phyloP scores from a whole-genome alignment of 805 yeast species.

The Wickerhamiella australiensis region DNA sequence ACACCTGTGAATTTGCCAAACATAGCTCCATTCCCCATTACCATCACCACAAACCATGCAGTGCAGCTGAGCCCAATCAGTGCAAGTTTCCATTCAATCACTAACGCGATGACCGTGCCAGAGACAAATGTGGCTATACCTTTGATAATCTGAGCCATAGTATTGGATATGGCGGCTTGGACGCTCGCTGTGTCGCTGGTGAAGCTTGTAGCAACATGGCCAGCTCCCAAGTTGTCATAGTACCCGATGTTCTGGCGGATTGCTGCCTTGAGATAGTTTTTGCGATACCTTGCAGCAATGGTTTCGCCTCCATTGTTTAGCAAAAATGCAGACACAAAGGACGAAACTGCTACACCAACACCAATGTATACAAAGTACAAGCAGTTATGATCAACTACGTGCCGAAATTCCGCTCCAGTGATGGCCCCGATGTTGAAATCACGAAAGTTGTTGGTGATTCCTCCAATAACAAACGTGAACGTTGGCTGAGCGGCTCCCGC shows the following conservation, averaged over 20 bases:
- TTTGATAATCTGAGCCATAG: constrained; percentile 26
- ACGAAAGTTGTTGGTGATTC: constrained; percentile 28
- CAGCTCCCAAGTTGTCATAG: constrained; percentile 31
- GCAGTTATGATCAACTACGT: constrained; percentile 25
- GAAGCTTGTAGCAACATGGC: constrained; percentile 31
- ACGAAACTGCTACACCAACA: constrained; percentile 23
- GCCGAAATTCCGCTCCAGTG: constrained; percentile 25
- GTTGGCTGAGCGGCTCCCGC: constrained; percentile 30
- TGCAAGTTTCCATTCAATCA: constrained; percentile 25
- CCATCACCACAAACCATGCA: constrained; percentile 21
- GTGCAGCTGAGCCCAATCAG: constrained; percentile 25
- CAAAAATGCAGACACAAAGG: constrained; percentile 25
- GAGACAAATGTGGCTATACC: constrained; percentile 28
- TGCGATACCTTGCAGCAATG: constrained; percentile 28
- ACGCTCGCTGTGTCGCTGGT: constrained; percentile 28
- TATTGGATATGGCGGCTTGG: constrained; percentile 31
- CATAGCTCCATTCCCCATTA: constrained; percentile 22
- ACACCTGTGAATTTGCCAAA: constrained; percentile 15
- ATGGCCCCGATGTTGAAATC: constrained; percentile 22
- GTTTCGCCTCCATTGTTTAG: constrained; percentile 31
- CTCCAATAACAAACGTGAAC: constrained; percentile 30
- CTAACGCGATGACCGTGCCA: constrained; percentile 27
- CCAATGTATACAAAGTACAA: constrained; percentile 30
- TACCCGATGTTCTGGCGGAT: constrained; percentile 30
- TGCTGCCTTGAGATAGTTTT: constrained; percentile 26